A percentile compares a stretch with the other conserved stretches of the same genome.
phyloP scores from a whole-genome alignment of 2,329 filamentous ascomycete species.

The Ophiostoma fasciatum region DNA sequence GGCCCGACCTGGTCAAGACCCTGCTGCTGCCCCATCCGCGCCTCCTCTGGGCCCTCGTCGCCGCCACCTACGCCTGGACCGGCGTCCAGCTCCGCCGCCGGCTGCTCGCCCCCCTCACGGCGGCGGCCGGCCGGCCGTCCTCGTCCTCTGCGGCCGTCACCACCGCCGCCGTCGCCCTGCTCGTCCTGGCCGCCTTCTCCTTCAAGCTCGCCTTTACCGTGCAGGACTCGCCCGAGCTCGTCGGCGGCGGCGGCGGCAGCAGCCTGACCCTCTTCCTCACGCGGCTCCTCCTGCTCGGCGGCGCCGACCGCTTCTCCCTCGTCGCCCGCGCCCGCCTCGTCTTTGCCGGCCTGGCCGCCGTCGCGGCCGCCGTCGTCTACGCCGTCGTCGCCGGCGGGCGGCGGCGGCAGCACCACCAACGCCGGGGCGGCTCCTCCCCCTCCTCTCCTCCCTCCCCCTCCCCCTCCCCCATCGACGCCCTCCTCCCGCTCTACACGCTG shows the following conservation, averaged over 20 bases:
- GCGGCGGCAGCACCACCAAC: neutral
- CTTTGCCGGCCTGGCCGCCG: slow-evolving; percentile 30
- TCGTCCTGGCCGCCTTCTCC: slow-evolving; percentile 44
- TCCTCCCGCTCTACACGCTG: slow-evolving; percentile 60
- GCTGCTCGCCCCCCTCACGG: slow-evolving; percentile 20
- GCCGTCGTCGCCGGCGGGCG: slow-evolving; percentile 18
- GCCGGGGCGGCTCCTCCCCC: slow-evolving; percentile 3
- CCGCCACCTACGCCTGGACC: slow-evolving; percentile 51
- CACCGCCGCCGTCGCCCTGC: slow-evolving; percentile 18
- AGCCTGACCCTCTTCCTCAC: too few relatives aligned
- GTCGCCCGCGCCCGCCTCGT: slow-evolving; percentile 34
- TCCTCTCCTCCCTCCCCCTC: slow-evolving; percentile 6
- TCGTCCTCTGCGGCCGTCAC: slow-evolving; percentile 27
- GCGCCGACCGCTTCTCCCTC: slow-evolving; percentile 28
- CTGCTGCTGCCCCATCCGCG: slow-evolving; percentile 50
- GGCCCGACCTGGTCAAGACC: slow-evolving; percentile 65
- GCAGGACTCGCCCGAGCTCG: slow-evolving; percentile 75
- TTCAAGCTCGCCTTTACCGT: slow-evolving; percentile 88
- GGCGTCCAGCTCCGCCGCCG: slow-evolving; percentile 28
- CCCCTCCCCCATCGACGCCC: slow-evolving; percentile 17
- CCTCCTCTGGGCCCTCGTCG: slow-evolving; percentile 61
- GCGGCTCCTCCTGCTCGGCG: slow-evolving; percentile 23
- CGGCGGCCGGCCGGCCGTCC: too few relatives aligned
- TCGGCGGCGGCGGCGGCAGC: too few relatives aligned
- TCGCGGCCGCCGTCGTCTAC: slow-evolving; percentile 24